A percentile compares a stretch with the other conserved stretches of the same genome.
Evolutionary conservation across 1,139 yeast species (phyloP).

Genomic region (Magnusiomyces magnusii): DNA sequence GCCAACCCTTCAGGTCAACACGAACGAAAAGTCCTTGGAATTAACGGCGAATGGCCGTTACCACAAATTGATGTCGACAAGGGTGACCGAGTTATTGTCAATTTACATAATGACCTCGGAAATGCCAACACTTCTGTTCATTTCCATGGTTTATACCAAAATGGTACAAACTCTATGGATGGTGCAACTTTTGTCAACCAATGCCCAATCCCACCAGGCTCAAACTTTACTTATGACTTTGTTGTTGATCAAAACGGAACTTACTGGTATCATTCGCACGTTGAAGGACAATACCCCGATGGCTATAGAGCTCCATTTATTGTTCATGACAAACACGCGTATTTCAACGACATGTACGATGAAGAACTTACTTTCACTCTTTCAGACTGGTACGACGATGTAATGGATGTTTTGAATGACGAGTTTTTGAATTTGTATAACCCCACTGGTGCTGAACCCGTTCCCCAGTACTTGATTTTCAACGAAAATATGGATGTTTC

Average conservation of each 20-base stretch:
- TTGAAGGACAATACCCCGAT: conserved; percentile 79
- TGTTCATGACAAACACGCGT: conserved; percentile 51
- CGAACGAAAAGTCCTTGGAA: conserved; percentile 63
- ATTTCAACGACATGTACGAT: conserved; percentile 52
- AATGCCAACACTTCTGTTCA: conserved; percentile 67
- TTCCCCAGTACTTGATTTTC: conserved; percentile 70
- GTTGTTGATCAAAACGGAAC: conserved; percentile 83
- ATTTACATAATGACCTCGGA: conserved; percentile 58
- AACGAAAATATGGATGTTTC: conserved; percentile 71
- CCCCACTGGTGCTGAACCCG: conserved; percentile 97
- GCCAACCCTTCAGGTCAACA: conserved; percentile 71
- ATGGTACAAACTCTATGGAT: conserved; percentile 66
- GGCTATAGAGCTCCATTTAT: conserved; percentile 82
- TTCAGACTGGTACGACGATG: conserved; percentile 80
- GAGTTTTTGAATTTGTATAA: conserved; percentile 61
- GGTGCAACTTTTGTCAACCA: conserved; percentile 85
- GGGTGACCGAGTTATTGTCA: conserved; percentile 68
- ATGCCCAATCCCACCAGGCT: conserved; percentile 78
- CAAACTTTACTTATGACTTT: conserved; percentile 63
- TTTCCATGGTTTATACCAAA: conserved; percentile 88
- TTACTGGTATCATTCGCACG: conserved; percentile 94
- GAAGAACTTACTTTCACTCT: conserved; percentile 63
- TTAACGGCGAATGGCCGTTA: conserved; percentile 81
- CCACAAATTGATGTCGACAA: conserved; percentile 63
- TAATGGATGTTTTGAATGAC: conserved; percentile 43